Base-by-base conservation (phyloP, 306 rosid species). In the barrel medic (Medicago truncatula) region DNA sequence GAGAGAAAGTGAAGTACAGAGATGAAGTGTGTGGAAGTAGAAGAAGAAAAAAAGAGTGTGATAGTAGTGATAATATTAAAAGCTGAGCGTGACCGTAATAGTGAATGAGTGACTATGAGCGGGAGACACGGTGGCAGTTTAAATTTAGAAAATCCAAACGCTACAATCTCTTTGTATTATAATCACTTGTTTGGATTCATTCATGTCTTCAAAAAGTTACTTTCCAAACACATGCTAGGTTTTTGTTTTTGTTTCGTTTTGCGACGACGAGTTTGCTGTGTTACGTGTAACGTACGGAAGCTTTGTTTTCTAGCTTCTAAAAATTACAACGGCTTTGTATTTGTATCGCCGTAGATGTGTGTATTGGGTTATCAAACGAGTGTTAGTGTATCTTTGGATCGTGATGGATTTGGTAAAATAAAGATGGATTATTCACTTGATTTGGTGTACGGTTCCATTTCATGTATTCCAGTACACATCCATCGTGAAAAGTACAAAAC, bases 1-100 rank as follows among this genome's bases (percentile, higher is more conserved):
- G 64, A 58, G 64, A 58, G 64, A 58, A 23, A 58, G 64, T 58
- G 39, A 58, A 58, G 64, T 58, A 58, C 63, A 21, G n/a, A 18
- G 3, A 10, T 5, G 31, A 17, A 56, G 25, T 9, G 61, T 23
- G 38, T 58, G 36, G 64, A 16, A 58, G 39, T 12, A 58, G 64
- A 58, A 23, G 34, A 50, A 50, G 57, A 52, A 52, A 6, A 15
- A 54, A 54, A 49, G 38, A 49, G 54, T 13, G 54, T 49, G 54
- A 49, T 13, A 49, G 54, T 16, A 34, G 18, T 9, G 49, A 49
- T 49, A 15, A 49, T 49, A 49, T 5, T 49, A 14, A 49, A 49
- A 49, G 54, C 54, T 21, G 31, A 54, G 28, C 6, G 31, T 54
- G 61, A 53, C 31, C 5, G 52, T 46, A 15, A 46, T 46, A 46